A percentile compares a stretch with the other conserved stretches of the same genome.
Conservation (phyloP, 1,139 yeast species). For the Lodderomyces metapsilosis region DNA sequence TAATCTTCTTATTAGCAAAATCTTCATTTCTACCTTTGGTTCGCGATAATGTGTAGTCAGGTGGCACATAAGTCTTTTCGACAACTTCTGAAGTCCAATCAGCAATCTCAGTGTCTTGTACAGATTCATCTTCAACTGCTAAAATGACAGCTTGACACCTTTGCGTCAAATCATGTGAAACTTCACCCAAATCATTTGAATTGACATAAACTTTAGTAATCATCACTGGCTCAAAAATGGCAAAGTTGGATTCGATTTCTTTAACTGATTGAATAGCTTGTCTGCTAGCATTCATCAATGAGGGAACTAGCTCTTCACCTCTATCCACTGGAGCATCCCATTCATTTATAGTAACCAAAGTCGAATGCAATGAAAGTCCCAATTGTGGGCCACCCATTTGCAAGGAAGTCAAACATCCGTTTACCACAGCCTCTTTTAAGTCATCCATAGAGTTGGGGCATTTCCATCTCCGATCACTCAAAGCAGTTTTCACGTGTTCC, state of each 20-base stretch:
- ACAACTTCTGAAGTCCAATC: conserved; percentile 52
- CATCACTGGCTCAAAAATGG: conserved; percentile 87
- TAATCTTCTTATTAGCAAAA: conserved; percentile 47
- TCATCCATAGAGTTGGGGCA: conserved; percentile 46
- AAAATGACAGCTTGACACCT: conserved; percentile 69
- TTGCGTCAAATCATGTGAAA: conserved; percentile 72
- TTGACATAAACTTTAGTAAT: conserved; percentile 64
- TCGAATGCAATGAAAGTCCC: conserved; percentile 65
- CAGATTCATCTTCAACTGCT: conserved; percentile 58
- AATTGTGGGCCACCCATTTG: conserved; percentile 75
- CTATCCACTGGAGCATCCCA: conserved; percentile 60
- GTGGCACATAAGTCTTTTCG: conserved; percentile 55
- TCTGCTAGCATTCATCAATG: conserved; percentile 31
- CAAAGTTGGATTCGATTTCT: conserved; percentile 32
- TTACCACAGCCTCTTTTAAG: conserved; percentile 50
- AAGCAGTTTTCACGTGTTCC: conserved; percentile 23
- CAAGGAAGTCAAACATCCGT: conserved; percentile 68
- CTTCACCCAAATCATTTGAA: conserved; percentile 76
- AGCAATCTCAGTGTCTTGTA: conserved; percentile 37
- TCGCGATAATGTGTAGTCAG: conserved; percentile 45
- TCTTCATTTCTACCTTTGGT: conserved; percentile 15
- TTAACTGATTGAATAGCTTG: conserved; percentile 34
- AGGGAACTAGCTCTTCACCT: conserved; percentile 24
- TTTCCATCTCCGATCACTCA: conserved; percentile 50
- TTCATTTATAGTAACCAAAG: conserved; percentile 48